phyloP scores from a whole-genome alignment of 2,329 filamentous ascomycete species.

The Apiospora aurea region DNA sequence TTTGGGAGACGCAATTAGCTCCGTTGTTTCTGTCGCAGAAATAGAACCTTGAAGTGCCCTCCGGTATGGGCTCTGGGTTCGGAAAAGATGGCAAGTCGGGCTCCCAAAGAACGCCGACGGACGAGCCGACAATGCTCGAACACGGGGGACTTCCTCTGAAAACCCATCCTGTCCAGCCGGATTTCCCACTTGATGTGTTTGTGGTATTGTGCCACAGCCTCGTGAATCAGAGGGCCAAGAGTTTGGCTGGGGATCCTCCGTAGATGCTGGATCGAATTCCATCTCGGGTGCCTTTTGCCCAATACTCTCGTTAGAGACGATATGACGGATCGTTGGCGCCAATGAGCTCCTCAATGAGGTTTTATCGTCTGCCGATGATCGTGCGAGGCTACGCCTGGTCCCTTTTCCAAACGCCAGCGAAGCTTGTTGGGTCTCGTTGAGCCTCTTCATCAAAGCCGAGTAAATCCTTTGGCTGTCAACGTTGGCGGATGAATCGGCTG shows the following conservation, averaged over 20 bases:
- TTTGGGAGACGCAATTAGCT: slow-evolving; percentile 32
- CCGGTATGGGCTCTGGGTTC: slow-evolving; percentile 63
- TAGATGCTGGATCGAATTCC: neutral
- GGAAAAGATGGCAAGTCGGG: slow-evolving; percentile 58
- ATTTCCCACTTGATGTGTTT: neutral
- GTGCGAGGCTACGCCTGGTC: neutral
- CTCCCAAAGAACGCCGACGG: slow-evolving; percentile 61
- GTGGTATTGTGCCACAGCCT: neutral
- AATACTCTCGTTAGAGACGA: slow-evolving; percentile 31
- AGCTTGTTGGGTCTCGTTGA: slow-evolving; percentile 50
- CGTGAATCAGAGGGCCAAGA: neutral
- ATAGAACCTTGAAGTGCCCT: slow-evolving; percentile 58
- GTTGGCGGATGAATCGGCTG: slow-evolving; percentile 32
- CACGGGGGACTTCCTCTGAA: neutral
- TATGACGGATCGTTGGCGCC: slow-evolving; percentile 37
- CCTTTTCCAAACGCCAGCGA: slow-evolving; percentile 14
- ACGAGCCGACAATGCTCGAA: slow-evolving; percentile 47
- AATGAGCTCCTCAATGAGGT: slow-evolving; percentile 30
- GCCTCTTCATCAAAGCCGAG: slow-evolving; percentile 67
- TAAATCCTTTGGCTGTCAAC: slow-evolving; percentile 67
- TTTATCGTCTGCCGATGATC: neutral
- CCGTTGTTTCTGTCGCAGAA: slow-evolving; percentile 40
- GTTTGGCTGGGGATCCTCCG: neutral
- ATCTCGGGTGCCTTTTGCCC: neutral
- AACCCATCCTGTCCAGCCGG: neutral